Base-by-base conservation (phyloP, 2,329 filamentous ascomycete species). In the Penicillium sp. region DNA sequence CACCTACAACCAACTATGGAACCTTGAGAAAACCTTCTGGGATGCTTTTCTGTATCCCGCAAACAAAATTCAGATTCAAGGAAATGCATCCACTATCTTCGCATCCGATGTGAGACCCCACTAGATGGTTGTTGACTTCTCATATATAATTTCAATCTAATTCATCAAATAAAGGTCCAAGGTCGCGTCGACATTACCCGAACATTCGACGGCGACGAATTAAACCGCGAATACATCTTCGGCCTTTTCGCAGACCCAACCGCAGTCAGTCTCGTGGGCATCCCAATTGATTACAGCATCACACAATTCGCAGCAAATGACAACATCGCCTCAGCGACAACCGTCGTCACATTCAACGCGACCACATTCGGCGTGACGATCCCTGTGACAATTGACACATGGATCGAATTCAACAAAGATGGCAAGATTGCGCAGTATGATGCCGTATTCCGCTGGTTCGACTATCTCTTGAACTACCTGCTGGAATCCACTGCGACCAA, bases 151-250 rank as follows among this genome's bases (percentile, higher is more conserved):
- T n/a, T 9, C 8, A 10, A 39, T 10, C 35, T 19, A 16, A n/a
- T 37, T n/a, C 4, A 10, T 19, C 3, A 39, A 19, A 33, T 4
- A 19, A 31, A 68, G 64, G 63, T 68, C 3, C 60, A 69, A 66
- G 66, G 67, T 2, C 65, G 65, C 11, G 65, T 68, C 8, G 65
- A 68, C 46, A 65, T 67, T 16, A 68, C 64, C 9, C 66, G 65
- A 9, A 68, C 63, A 3, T 68, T 69, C 16, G 58, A 62, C 16
- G 62, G 65, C 37, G 65, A 66, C 29, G 61, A 68, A 22, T 60
- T 68, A 39, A 68, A 69, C 49, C 64, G 63, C 7, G 65, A 68
- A 50, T 68, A 69, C 21, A 68, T 69, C n/a, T 70, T 67, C 26
- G 65, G 65, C 2, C 63, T 68, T 4, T 69, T 69, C 55, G 43